Evolutionary conservation across 805 yeast species (phyloP).

Genomic region (Kregervanrija delftensis): DNA sequence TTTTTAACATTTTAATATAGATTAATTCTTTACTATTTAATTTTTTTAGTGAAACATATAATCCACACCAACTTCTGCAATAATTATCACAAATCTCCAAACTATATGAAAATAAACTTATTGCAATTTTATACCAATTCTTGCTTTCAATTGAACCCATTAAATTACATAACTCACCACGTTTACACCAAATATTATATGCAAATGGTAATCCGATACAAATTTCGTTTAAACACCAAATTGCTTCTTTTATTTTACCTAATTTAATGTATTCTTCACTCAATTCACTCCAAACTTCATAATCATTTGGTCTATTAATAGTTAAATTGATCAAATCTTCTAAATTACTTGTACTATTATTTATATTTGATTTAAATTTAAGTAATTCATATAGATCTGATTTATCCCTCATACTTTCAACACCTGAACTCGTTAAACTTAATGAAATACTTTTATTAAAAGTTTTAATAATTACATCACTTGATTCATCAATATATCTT

Average conservation of each 20-base stretch:
- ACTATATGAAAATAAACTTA: conserved; percentile 33
- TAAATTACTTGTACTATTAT: conserved; percentile 1
- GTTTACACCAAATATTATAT: conserved; percentile 53
- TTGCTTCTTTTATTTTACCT: conserved; percentile 63
- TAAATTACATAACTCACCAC: conserved; percentile 46
- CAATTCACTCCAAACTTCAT: conserved; percentile 72
- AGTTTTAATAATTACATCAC: conserved; percentile 6
- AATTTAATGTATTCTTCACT: conserved; percentile 52
- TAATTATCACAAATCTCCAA: conserved; percentile 71
- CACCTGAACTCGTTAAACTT: conserved; percentile 4
- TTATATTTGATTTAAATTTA: conserved; percentile 3
- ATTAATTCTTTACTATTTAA: conserved; percentile 4
- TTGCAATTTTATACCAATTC: not conserved
- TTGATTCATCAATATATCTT: conserved; percentile 8
- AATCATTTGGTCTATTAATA: conserved; percentile 66
- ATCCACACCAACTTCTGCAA: conserved; percentile 47
- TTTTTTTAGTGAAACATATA: conserved; percentile 13
- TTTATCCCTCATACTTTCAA: conserved; percentile 3
- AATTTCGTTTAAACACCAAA: conserved; percentile 64
- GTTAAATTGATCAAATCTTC: conserved; percentile 32
- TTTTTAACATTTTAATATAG: conserved; percentile 22
- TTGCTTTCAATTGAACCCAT: conserved; percentile 7
- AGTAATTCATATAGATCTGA: conserved; percentile 2
- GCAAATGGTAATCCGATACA: conserved; percentile 63
- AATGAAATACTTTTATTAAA: conserved; percentile 6